These are phyloP conservation scores for Tuber indicum DNA, from an alignment of 495 filamentous ascomycete genomes.

Conservation along the genomic window DNA sequence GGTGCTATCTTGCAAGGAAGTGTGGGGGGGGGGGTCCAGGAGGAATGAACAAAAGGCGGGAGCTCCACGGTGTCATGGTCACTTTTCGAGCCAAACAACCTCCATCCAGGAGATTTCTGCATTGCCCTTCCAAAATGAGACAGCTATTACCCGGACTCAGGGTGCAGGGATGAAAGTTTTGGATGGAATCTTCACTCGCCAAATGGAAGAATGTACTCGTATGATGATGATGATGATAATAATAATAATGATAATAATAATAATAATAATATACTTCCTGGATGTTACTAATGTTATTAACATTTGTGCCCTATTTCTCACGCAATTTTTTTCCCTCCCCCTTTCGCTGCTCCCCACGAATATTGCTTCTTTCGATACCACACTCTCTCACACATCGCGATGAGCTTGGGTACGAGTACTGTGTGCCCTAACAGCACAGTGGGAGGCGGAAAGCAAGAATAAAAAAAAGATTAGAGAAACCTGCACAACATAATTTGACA, in stretches of 20 bases:
- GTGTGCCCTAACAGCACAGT: too few relatives aligned
- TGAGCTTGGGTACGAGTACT: neutral
- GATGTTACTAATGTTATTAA: neutral
- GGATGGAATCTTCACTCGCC: neutral
- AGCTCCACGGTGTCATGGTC: neutral
- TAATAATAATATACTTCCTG: neutral
- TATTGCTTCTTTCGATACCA: neutral
- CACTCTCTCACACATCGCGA: neutral
- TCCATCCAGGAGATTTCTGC: neutral
- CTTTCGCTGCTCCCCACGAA: neutral
- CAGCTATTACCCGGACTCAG: neutral
- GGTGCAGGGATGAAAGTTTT: neutral
- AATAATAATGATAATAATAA: neutral
- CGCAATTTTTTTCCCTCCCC: neutral
- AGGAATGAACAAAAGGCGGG: neutral
- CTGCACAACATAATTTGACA: slow-evolving; percentile 3
- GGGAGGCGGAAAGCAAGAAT: neutral
- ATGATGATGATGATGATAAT: neutral
- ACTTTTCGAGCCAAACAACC: neutral
- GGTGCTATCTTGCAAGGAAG: neutral
- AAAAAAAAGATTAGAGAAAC: neutral
- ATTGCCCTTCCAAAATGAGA: neutral
- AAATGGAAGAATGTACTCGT: neutral
- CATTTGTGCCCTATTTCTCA: neutral
- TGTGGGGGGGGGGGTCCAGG: neutral